Percentiles rank a stretch among this genome's conserved stretches.
Evolutionary conservation across 306 rosid genomes (phyloP).

Genomic region (Sechiopsis laciniata): DNA sequence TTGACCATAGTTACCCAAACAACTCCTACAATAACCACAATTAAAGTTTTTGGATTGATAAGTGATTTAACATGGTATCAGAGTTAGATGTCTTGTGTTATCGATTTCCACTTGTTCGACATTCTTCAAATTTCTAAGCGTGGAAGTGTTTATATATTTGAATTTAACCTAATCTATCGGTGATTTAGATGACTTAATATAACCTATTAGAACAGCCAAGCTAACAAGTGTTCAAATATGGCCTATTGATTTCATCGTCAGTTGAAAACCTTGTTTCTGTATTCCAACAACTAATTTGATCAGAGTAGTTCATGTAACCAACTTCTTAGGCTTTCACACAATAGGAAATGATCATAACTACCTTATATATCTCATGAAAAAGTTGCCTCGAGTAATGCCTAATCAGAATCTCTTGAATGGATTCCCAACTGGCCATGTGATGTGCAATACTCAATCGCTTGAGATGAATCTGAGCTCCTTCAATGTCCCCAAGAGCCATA

Average conservation of each 20-base stretch:
- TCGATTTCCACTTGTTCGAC: too few species aligned
- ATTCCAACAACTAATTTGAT: conserved; percentile 5
- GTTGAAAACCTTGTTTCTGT: not conserved
- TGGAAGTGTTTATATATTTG: too few species aligned
- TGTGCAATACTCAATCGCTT: conserved; percentile 72
- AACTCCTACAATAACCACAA: not conserved
- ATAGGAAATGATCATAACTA: conserved; percentile 22
- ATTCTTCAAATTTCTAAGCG: too few species aligned
- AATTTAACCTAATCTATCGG: too few species aligned
- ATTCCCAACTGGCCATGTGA: conserved; percentile 89
- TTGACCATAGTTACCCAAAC: not conserved
- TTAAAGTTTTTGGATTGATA: too few species aligned
- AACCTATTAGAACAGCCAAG: not conserved
- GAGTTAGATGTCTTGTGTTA: too few species aligned
- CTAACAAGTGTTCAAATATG: not conserved
- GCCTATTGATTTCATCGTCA: not conserved
- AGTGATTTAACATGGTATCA: too few species aligned
- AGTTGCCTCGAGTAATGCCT: conserved; percentile 88
- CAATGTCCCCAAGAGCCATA: conserved; percentile 91
- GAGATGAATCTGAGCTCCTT: conserved; percentile 86
- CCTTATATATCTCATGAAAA: conserved; percentile 93
- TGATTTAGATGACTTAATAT: too few species aligned
- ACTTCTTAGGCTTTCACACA: conserved; percentile 8
- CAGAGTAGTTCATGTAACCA: not conserved
- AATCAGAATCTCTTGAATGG: conserved; percentile 63